A percentile compares a stretch with the other conserved stretches of the same genome.
These are phyloP conservation scores for Silene vulgaris DNA, from an alignment of 179 eudicot genomes.

Conservation along the genomic window DNA sequence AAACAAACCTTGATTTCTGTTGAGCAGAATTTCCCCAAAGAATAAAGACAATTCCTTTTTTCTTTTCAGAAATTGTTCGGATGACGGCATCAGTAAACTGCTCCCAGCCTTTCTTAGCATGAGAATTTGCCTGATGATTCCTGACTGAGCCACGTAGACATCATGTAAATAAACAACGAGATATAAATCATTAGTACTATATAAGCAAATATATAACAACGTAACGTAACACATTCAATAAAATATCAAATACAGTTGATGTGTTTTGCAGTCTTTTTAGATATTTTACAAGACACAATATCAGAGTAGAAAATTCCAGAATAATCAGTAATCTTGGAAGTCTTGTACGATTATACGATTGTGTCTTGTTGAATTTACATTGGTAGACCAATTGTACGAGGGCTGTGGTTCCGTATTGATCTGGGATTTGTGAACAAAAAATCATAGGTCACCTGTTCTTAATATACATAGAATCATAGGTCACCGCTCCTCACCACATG, in stretches of 20 bases:
- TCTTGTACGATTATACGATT: background rate
- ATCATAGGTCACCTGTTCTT: no score
- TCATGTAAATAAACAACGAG: slow-evolving; percentile 7
- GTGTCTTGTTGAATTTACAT: no score
- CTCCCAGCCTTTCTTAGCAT: slow-evolving; percentile 97
- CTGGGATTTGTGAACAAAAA: no score
- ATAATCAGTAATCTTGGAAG: background rate
- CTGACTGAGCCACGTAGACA: slow-evolving; percentile 44
- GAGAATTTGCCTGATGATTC: slow-evolving; percentile 86
- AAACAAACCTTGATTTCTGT: slow-evolving; percentile 60
- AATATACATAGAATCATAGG: no score
- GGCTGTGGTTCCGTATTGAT: no score
- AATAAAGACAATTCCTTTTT: slow-evolving; percentile 70
- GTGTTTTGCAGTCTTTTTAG: background rate
- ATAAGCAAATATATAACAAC: background rate
- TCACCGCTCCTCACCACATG: no score
- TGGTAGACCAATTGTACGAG: no score
- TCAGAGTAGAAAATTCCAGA: background rate
- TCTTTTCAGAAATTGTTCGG: slow-evolving; percentile 62
- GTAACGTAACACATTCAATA: background rate
- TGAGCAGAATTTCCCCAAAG: slow-evolving; percentile 98
- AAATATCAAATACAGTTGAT: background rate
- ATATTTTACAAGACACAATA: background rate
- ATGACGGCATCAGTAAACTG: slow-evolving; percentile 91
- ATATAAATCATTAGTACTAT: background rate